Conservation (phyloP, 2,329 filamentous ascomycete species). For the Stemphylium lycopersici region DNA sequence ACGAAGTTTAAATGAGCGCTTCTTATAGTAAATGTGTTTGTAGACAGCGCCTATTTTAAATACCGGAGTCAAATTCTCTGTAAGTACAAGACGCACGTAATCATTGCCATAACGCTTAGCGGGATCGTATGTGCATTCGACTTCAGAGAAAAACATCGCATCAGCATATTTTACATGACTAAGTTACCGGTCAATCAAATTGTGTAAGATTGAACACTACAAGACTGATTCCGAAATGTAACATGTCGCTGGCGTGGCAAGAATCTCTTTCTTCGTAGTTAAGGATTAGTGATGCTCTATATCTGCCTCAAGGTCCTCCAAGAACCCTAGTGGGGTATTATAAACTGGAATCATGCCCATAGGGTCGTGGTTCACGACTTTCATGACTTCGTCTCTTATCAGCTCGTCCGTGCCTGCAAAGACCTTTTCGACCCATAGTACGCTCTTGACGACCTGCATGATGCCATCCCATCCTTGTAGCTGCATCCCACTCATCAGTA, state of each 20-base stretch:
- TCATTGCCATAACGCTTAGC: not conserved
- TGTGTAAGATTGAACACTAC: not conserved
- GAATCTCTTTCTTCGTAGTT: conserved; percentile 17
- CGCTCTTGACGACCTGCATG: conserved; percentile 32
- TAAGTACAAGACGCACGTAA: not conserved
- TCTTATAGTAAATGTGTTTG: not conserved
- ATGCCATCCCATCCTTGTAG: conserved; percentile 30
- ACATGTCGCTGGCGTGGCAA: conserved; percentile 13
- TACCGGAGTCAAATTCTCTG: not conserved
- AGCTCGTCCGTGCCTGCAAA: conserved; percentile 30
- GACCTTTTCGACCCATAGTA: conserved; percentile 41
- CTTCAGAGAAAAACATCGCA: not conserved
- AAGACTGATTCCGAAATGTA: not conserved
- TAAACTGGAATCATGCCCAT: conserved; percentile 10
- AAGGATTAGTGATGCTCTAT: conserved; percentile 18
- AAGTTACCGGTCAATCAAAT: not conserved
- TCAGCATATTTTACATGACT: not conserved
- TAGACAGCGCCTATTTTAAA: not conserved
- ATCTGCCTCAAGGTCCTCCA: conserved; percentile 10
- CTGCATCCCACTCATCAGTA: conserved; percentile 31
- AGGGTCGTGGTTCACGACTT: conserved; percentile 20
- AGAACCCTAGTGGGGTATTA: conserved; percentile 1
- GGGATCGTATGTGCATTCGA: not conserved
- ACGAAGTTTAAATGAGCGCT: not conserved
- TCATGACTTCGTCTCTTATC: conserved; percentile 36